Evolutionary conservation across 208 protist species (phyloP).

Genomic region (Wallacemonas sp.): DNA sequence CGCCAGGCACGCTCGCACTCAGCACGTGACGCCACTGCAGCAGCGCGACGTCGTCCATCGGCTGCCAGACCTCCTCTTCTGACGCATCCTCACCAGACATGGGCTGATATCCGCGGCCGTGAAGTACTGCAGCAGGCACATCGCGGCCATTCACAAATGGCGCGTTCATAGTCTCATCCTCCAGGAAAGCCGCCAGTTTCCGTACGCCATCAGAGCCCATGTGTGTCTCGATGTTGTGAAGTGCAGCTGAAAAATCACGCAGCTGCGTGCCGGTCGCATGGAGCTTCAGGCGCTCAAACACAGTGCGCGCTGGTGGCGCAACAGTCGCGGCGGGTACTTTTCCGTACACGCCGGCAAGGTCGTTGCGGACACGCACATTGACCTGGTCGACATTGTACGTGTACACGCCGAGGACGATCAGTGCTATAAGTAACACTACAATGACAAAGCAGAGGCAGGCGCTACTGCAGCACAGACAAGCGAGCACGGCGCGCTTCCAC

Average conservation of each 20-base stretch:
- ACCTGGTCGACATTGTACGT: constrained; percentile 6
- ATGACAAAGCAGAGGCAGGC: not conserved
- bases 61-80: not conserved
- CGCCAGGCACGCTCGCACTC: not conserved
- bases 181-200: not conserved
- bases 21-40: constrained; percentile 10
- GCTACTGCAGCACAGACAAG: not conserved
- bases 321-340: not conserved
- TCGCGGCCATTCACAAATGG: not conserved
- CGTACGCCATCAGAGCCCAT: not conserved
- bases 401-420: not conserved
- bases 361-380: not conserved
- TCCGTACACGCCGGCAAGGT: not conserved
- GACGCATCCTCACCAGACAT: not conserved
- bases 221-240: not conserved
- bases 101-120: not conserved
- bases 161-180: not conserved
- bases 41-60: constrained; percentile 9
- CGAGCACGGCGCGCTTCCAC: not conserved
- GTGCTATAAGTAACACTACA: not conserved
- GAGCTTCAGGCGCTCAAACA: not conserved
- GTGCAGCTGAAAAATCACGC: not conserved
- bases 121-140: not conserved
- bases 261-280: not conserved
- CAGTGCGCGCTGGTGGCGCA: not conserved